These are phyloP conservation scores for Sphagnum fallax DNA, from an alignment of 228 moss, liverwort and hornwort species.

Conservation along the genomic window DNA sequence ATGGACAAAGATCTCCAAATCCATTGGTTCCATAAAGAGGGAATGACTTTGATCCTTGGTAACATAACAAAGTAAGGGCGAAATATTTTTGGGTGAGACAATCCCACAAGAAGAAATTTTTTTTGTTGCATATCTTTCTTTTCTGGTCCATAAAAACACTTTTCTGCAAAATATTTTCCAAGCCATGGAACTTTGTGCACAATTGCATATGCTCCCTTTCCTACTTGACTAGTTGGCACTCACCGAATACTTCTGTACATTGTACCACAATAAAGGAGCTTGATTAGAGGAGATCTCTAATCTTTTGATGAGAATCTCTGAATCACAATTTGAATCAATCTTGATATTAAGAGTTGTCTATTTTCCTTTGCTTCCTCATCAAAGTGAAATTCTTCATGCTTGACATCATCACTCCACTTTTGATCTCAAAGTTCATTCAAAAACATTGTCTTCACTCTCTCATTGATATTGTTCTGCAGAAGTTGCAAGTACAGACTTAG, in stretches of 20 bases:
- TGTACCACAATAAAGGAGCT: background rate
- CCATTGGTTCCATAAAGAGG: slow-evolving; percentile 8
- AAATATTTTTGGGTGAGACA: slow-evolving; percentile 9
- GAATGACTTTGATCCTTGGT: slow-evolving; percentile 1
- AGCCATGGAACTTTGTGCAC: slow-evolving; percentile 2
- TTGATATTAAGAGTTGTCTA: too few relatives aligned
- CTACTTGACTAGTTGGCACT: background rate
- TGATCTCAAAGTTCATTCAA: background rate
- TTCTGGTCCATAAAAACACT: slow-evolving; percentile 1
- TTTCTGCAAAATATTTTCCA: background rate
- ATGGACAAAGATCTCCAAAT: background rate
- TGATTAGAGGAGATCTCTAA: background rate
- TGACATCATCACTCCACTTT: background rate
- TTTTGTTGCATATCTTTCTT: slow-evolving; percentile 3
- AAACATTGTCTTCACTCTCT: background rate
- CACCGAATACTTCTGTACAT: background rate
- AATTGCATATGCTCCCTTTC: slow-evolving; percentile 3
- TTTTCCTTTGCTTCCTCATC: too few relatives aligned
- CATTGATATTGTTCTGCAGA: background rate
- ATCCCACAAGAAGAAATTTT: background rate
- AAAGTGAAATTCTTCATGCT: background rate
- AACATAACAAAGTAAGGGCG: slow-evolving; percentile 3
- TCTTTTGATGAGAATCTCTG: background rate
- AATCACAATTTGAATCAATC: too few relatives aligned
- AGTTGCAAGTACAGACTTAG: background rate